Conservation (phyloP, 768 basidiomycete genomes). For the Cytidiella melzeri region DNA sequence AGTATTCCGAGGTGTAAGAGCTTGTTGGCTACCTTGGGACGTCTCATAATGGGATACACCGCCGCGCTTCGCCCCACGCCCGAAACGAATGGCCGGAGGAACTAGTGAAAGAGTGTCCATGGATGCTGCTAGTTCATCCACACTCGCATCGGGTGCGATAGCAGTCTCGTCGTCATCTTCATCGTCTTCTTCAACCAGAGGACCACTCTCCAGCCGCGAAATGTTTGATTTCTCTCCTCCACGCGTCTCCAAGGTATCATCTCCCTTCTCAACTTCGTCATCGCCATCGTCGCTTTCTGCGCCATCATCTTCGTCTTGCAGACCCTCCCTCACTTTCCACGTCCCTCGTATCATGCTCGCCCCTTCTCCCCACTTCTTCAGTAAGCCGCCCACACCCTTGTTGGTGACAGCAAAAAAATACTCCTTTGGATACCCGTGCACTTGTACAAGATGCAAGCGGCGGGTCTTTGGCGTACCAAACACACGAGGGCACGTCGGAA, state of each 20-base stretch:
- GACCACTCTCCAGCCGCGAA: slow-evolving; percentile 11
- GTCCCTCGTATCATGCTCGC: slow-evolving; percentile 69
- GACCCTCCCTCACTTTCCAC: slow-evolving; percentile 51
- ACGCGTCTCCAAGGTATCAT: slow-evolving; percentile 3
- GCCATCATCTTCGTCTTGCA: slow-evolving; percentile 19
- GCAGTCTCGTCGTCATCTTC: slow-evolving; percentile 5
- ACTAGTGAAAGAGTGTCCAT: slow-evolving; percentile 51
- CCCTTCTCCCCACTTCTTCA: slow-evolving; percentile 79
- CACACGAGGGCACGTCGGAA: slow-evolving; percentile 48
- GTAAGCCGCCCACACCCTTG: slow-evolving; percentile 77
- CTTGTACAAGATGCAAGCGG: slow-evolving; percentile 74
- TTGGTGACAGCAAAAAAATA: slow-evolving; percentile 92
- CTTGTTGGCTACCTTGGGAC: background rate
- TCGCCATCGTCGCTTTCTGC: slow-evolving; percentile 21
- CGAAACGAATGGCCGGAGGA: slow-evolving; percentile 66
- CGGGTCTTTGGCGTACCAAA: slow-evolving; percentile 74
- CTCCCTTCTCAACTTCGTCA: slow-evolving; percentile 17
- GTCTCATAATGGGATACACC: background rate
- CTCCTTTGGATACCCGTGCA: slow-evolving; percentile 80
- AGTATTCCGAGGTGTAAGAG: background rate
- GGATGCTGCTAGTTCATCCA: slow-evolving; percentile 46
- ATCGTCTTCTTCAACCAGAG: slow-evolving; percentile 6
- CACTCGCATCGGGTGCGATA: slow-evolving; percentile 18
- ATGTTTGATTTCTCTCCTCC: slow-evolving; percentile 13
- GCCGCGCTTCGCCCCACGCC: slow-evolving; percentile 44